Conservation (phyloP, 208 protist species). For the Angomonas desouzai region DNA sequence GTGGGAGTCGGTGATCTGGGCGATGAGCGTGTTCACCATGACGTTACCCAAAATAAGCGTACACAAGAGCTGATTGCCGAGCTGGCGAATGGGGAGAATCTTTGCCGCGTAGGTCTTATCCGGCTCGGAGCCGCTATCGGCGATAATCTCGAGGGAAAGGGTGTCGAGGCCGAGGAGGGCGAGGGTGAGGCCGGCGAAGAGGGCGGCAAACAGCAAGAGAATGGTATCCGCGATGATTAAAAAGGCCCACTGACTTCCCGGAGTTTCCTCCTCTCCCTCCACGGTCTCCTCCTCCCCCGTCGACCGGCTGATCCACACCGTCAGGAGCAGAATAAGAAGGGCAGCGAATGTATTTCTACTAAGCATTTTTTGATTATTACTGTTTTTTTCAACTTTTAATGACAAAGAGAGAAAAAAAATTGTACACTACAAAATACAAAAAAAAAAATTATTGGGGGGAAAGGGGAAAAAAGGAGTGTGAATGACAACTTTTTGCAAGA, state of each 20-base stretch:
- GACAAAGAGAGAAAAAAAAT: too few species aligned
- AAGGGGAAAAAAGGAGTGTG: neutral
- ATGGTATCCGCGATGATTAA: constrained; percentile 76
- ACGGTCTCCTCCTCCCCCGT: neutral
- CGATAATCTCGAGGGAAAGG: constrained; percentile 91
- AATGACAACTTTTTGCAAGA: too few species aligned
- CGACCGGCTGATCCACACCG: neutral
- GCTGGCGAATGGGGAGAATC: constrained; percentile 93
- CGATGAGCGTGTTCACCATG: constrained; percentile 94
- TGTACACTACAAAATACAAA: neutral
- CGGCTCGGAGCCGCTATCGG: constrained; percentile 78
- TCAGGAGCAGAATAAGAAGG: neutral
- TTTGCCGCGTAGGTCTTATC: constrained; percentile 90
- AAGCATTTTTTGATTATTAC: too few species aligned
- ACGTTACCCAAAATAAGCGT: constrained; percentile 97
- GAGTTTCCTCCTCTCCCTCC: constrained; percentile 19
- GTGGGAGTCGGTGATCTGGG: constrained; percentile 89
- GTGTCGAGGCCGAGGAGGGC: constrained; percentile 94
- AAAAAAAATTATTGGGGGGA: neutral
- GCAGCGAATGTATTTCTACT: neutral
- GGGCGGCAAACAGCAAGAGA: constrained; percentile 89
- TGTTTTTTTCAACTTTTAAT: too few species aligned
- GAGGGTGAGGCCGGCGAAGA: constrained; percentile 96
- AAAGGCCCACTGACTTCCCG: constrained; percentile 52
- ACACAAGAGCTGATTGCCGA: constrained; percentile 95